A percentile compares a stretch with the other conserved stretches of the same genome.
Conservation (phyloP, 345 rosid genomes). For the Excoecaria cochinchinensis region DNA sequence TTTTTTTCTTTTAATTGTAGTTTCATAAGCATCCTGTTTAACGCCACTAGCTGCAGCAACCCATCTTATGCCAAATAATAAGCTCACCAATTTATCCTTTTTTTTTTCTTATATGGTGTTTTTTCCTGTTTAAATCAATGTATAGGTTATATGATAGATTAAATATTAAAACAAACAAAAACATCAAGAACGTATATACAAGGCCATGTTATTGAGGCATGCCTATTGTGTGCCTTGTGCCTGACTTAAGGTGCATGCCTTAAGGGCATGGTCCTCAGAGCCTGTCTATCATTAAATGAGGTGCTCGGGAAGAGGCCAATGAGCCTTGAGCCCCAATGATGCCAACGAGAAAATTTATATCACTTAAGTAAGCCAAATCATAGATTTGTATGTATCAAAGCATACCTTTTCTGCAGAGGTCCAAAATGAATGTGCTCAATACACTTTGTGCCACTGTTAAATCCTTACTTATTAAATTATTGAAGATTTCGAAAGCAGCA, state of each 20-base stretch:
- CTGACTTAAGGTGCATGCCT: too few species aligned
- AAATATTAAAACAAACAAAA: background rate
- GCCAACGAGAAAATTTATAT: background rate
- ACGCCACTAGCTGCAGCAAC: background rate
- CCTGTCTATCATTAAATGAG: background rate
- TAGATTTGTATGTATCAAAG: background rate
- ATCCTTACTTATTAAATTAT: slow-evolving; percentile 47
- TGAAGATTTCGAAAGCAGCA: slow-evolving; percentile 52
- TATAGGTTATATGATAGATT: too few species aligned
- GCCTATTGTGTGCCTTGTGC: too few species aligned
- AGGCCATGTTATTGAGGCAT: too few species aligned
- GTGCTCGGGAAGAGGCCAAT: background rate
- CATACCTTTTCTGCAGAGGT: slow-evolving; percentile 62
- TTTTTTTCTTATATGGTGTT: background rate
- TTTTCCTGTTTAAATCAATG: too few species aligned
- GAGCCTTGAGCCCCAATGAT: background rate
- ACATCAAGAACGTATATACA: background rate
- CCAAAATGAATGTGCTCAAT: slow-evolving; percentile 39
- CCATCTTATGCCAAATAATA: background rate
- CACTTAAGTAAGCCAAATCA: background rate
- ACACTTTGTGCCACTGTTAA: slow-evolving; percentile 39
- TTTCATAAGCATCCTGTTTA: background rate
- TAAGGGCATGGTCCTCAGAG: too few species aligned
- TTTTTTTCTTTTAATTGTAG: background rate
- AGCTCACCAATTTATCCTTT: background rate